A percentile compares a stretch with the other conserved stretches of the same genome.
These are phyloP conservation scores for Somion occarium DNA, from an alignment of 1,284 basidiomycete genomes.

Conservation along the genomic window DNA sequence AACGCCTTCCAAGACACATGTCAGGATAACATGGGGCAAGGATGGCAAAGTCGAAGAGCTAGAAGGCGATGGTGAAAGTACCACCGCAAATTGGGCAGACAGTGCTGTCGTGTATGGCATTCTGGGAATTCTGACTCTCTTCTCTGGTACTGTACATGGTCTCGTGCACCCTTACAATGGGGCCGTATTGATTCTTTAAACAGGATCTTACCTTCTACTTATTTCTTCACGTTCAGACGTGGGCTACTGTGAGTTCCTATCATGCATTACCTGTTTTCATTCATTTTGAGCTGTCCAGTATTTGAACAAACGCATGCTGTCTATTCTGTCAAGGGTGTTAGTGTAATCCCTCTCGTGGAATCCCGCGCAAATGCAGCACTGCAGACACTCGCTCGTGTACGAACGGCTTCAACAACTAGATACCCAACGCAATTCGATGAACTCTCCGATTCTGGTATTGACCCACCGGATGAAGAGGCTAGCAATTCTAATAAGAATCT, in stretches of 20 bases:
- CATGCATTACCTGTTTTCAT: neutral
- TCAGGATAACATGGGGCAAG: constrained; percentile 63
- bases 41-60: constrained; percentile 51
- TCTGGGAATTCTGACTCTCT: constrained; percentile 64
- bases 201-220: constrained; percentile 70
- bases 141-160: constrained; percentile 46
- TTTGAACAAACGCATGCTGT: constrained; percentile 55
- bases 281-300: constrained; percentile 36
- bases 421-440: constrained; percentile 34
- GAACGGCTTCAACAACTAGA: constrained; percentile 33
- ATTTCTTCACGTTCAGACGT: constrained; percentile 55
- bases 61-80: constrained; percentile 26
- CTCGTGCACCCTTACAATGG: neutral
- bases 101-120: constrained; percentile 65
- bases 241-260: constrained; percentile 50
- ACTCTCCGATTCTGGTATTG: constrained; percentile 10
- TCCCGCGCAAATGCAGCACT: constrained; percentile 51
- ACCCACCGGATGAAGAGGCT: constrained; percentile 2
- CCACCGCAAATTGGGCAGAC: constrained; percentile 45
- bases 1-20: constrained; percentile 33
- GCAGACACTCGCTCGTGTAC: constrained; percentile 35
- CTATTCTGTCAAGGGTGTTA: constrained; percentile 61
- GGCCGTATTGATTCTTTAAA: constrained; percentile 8
- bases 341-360: constrained; percentile 61
- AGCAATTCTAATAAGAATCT: constrained; percentile 6